These are phyloP conservation scores for Dendrocalamus latiflorus DNA, from an alignment of 202 grass and related monocot genomes.

Conservation along the genomic window DNA sequence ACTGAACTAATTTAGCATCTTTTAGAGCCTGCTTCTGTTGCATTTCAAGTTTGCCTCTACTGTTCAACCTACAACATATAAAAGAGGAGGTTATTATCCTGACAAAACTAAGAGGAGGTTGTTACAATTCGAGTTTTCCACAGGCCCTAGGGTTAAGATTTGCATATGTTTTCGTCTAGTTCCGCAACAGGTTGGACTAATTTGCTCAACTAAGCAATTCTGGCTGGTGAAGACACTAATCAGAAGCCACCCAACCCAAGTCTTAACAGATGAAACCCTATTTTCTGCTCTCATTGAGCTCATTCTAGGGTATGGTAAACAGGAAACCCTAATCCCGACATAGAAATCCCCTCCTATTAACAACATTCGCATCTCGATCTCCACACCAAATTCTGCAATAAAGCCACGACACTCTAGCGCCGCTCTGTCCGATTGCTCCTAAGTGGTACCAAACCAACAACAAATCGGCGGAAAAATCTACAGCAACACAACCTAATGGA, in stretches of 20 bases:
- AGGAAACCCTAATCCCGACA: neutral
- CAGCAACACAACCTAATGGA: neutral
- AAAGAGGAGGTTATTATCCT: neutral
- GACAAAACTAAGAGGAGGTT: neutral
- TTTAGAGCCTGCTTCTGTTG: neutral
- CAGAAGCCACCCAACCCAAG: too few relatives aligned
- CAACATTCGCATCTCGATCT: neutral
- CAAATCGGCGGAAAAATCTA: neutral
- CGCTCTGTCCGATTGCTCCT: neutral
- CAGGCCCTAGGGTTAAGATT: neutral
- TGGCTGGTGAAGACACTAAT: too few relatives aligned
- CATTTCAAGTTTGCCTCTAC: neutral
- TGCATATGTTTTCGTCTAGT: neutral
- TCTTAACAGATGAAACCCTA: neutral
- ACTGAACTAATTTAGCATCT: neutral
- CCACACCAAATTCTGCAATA: neutral
- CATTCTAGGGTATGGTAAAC: neutral
- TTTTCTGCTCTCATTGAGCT: neutral
- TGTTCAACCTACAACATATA: neutral
- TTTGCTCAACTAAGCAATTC: neutral
- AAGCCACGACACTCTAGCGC: neutral
- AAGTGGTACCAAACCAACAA: neutral
- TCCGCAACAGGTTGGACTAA: neutral
- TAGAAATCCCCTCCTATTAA: neutral
- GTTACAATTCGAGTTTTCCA: neutral